Evolutionary conservation across 2,329 filamentous ascomycete genomes (phyloP).

Genomic region (Myriosclerotinia curreyana): DNA sequence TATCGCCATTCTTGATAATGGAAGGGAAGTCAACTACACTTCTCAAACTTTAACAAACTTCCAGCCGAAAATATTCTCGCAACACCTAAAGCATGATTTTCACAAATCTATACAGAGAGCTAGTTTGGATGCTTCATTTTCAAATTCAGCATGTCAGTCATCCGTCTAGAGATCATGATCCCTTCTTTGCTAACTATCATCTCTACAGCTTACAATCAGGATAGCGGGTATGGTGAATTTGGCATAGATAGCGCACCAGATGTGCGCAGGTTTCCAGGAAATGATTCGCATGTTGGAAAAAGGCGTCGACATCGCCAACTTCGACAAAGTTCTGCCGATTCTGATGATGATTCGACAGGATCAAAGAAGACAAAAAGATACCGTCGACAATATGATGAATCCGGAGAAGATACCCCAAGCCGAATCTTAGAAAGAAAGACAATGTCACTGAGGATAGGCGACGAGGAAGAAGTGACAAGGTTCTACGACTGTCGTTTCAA

Average conservation of each 20-base stretch:
- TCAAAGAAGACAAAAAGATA: conserved; percentile 31
- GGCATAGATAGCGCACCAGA: conserved; percentile 23
- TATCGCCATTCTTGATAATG: conserved; percentile 31
- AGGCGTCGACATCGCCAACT: conserved; percentile 25
- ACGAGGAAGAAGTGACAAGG: conserved; percentile 52
- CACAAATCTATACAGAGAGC: conserved; percentile 22
- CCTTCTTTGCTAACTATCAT: conserved; percentile 10
- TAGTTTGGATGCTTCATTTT: conserved; percentile 21
- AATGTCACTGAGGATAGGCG: conserved; percentile 49
- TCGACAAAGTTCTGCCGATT: conserved; percentile 29
- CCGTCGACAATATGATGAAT: conserved; percentile 21
- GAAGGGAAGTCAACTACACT: conserved; percentile 31
- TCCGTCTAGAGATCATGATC: not conserved
- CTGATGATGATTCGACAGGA: conserved; percentile 29
- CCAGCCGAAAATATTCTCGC: conserved; percentile 29
- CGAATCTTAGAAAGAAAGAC: conserved; percentile 30
- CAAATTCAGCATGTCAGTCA: conserved; percentile 18
- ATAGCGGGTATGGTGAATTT: conserved; percentile 28
- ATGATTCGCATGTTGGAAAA: conserved; percentile 24
- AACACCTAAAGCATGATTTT: conserved; percentile 26
- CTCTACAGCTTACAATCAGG: conserved; percentile 28
- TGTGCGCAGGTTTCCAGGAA: conserved; percentile 27
- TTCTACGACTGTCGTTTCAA: conserved; percentile 63
- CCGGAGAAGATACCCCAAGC: conserved; percentile 27
- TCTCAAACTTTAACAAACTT: conserved; percentile 29